Percentiles rank a stretch among this genome's conserved stretches.
Evolutionary conservation across 208 protist species (phyloP).

Genomic region (Angomonas deanei): DNA sequence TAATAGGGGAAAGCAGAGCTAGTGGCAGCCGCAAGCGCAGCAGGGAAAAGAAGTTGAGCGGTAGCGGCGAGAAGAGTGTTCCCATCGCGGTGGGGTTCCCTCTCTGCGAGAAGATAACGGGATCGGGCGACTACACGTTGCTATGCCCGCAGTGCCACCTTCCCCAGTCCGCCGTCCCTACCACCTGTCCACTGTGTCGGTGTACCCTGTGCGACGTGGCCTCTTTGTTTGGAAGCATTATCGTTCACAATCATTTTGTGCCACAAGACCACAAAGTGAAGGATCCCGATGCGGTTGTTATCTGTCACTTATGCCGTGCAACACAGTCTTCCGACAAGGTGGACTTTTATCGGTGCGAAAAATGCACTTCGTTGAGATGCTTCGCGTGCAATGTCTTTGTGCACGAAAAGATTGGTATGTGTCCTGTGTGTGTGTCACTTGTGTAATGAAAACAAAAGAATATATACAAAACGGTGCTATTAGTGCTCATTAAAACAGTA

Average conservation of each 20-base stretch:
- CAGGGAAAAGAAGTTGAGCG: background rate
- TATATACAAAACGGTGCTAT: no score
- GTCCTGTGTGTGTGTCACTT: conserved; percentile 53
- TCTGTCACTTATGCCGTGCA: background rate
- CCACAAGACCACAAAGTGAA: conserved; percentile 5
- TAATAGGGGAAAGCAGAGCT: conserved; percentile 15
- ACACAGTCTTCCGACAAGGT: background rate
- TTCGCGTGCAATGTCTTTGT: conserved; percentile 45
- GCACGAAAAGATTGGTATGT: conserved; percentile 44
- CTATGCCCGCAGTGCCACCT: conserved; percentile 77
- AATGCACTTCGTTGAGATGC: conserved; percentile 48
- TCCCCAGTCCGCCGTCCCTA: conserved; percentile 59
- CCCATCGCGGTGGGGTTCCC: conserved; percentile 67
- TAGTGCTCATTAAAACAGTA: no score
- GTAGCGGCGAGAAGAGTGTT: conserved; percentile 5
- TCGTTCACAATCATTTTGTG: conserved; percentile 55
- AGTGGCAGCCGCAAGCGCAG: background rate
- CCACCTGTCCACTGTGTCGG: conserved; percentile 69
- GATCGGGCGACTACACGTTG: conserved; percentile 4
- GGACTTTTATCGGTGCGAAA: conserved; percentile 29
- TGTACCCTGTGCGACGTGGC: conserved; percentile 68
- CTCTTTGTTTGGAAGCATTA: conserved; percentile 56
- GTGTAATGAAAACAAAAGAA: conserved; percentile 13
- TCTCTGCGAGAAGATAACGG: conserved; percentile 18
- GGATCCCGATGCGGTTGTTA: no score